Conservation (phyloP, 1,284 basidiomycete genomes). For the Phaffia rhodozyma region DNA sequence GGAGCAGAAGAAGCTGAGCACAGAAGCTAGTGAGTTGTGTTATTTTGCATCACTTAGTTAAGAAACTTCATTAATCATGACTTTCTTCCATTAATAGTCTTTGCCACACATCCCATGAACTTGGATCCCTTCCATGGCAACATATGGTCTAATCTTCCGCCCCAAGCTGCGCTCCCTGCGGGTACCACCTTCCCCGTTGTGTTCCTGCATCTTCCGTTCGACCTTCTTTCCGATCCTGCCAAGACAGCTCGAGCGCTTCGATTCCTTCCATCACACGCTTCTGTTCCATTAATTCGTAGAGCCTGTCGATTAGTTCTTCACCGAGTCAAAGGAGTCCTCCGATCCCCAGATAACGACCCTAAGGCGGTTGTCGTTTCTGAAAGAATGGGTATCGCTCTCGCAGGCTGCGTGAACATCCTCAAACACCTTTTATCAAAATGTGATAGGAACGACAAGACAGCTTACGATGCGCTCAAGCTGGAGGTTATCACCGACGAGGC, state of each 20-base stretch:
- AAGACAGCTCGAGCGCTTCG: not conserved
- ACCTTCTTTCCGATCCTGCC: not conserved
- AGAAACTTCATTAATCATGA: too few species aligned
- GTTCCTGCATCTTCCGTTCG: constrained; percentile 1
- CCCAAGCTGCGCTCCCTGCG: not conserved
- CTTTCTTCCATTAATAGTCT: too few species aligned
- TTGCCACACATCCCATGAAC: too few species aligned
- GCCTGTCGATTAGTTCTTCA: constrained; percentile 5
- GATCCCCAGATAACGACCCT: not conserved
- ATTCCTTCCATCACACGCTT: not conserved
- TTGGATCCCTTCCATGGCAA: too few species aligned
- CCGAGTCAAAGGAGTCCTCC: constrained; percentile 1
- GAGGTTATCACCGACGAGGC: not conserved
- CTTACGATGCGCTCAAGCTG: constrained; percentile 2
- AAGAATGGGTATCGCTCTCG: not conserved
- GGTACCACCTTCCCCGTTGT: not conserved
- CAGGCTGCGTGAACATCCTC: not conserved
- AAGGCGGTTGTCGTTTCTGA: not conserved
- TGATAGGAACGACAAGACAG: not conserved
- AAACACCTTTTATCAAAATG: not conserved
- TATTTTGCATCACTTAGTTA: too few species aligned
- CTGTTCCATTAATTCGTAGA: not conserved
- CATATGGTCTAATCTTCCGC: too few species aligned
- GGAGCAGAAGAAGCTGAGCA: too few species aligned
- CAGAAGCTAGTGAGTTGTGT: too few species aligned